Base-by-base conservation (phyloP, 1,139 yeast species). In the Blastobotrys arbuscula region DNA sequence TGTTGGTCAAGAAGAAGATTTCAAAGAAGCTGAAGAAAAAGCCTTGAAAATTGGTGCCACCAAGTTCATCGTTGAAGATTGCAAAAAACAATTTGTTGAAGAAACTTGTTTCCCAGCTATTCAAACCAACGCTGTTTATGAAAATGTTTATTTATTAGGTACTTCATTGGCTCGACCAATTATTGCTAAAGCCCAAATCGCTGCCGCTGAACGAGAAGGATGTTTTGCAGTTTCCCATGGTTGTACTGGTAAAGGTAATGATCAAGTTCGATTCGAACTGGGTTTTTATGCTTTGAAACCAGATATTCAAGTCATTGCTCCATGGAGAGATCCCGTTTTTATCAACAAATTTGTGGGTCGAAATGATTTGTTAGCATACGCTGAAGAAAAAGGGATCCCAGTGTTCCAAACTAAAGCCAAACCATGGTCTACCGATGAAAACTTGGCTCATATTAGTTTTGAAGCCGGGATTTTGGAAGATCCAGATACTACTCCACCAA, bases 371-470 rank as follows among this genome's bases (percentile, higher is more conserved):
- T 79, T 92, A 63, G 96, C 87, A 42, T 92, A 92, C 68, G 96
- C 98, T 57, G 92, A 87, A 52, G 78, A 78, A 60, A 90, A 92
- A 78, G 81, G 79, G 59, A 92, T 92, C 61, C 96, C 95, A 56
- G 98, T 92, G 53, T 78, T 95, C 50, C 98, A 92, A 76, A 92
- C 98, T 59, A 88, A 89, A 73, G 89, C 97, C 57, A 92, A 92
- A 77, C 98, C 98, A 59, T 92, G 98, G 98, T 90, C 97, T 23
- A 94, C 97, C 54, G 98, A 92, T 69, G 98, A 92, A 76, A 92
- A 92, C 78, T 76, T 90, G 81, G 98, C 98, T 41, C 98, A 92
- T 73, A 92, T 92, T 67, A 90, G 97, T 39, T 92, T 86, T 69
- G 98, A 92, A 76, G 98, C 98, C 57, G 98, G 98, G 72, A 92